phyloP scores from a whole-genome alignment of 2,329 filamentous ascomycete genomes.

The Colletotrichum sp. region DNA sequence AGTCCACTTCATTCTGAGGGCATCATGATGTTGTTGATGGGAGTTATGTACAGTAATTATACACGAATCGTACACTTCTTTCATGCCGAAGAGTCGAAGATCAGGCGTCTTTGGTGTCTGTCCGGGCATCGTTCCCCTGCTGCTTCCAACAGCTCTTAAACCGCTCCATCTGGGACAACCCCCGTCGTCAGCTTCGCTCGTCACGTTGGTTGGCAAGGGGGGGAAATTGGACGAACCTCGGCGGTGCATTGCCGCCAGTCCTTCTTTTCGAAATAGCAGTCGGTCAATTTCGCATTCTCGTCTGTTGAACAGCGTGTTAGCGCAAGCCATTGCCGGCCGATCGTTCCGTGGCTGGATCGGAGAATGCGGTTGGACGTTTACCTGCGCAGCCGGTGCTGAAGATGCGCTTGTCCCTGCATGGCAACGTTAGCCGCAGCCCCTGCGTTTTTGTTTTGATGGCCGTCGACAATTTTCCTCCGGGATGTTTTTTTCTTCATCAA shows the following conservation, averaged over 20 bases:
- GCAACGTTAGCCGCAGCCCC: neutral
- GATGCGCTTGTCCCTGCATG: constrained; percentile 90
- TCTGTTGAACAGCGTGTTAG: constrained; percentile 51
- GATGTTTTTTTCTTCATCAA: neutral
- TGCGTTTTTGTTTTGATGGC: neutral
- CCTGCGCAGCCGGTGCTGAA: constrained; percentile 94
- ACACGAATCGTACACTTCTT: neutral
- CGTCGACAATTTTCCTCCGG: neutral
- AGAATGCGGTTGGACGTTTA: constrained; percentile 45
- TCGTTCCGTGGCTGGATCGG: neutral
- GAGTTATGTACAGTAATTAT: neutral
- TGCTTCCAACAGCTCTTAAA: constrained; percentile 93
- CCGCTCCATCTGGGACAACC: constrained; percentile 73
- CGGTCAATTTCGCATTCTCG: constrained; percentile 88
- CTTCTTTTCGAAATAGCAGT: constrained; percentile 95
- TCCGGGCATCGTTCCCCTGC: constrained; percentile 86
- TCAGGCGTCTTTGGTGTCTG: constrained; percentile 72
- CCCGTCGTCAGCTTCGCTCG: neutral
- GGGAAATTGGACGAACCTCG: constrained; percentile 69
- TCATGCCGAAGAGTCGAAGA: neutral
- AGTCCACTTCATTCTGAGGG: neutral
- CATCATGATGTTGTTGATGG: neutral
- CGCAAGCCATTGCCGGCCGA: neutral
- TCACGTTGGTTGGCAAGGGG: neutral
- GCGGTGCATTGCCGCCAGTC: constrained; percentile 90